Percentiles rank a stretch among this genome's conserved stretches.
These are phyloP conservation scores for Globisporangium viniferum DNA, from an alignment of 352 stramenopile species.

Conservation along the genomic window DNA sequence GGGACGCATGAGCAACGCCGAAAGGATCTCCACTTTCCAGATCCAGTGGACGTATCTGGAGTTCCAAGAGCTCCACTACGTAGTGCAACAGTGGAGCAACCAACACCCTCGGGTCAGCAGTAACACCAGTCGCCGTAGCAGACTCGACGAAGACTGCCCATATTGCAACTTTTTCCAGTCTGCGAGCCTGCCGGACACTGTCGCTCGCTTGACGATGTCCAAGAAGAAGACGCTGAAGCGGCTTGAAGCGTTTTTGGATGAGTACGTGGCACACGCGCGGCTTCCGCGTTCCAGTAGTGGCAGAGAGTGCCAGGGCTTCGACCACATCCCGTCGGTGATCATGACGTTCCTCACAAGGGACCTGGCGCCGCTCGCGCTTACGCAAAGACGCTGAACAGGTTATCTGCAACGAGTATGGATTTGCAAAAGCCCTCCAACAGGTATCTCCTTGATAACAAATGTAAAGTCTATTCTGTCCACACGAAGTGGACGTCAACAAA, in stretches of 20 bases:
- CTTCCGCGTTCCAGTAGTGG: background rate
- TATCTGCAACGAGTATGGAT: background rate
- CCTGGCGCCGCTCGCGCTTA: background rate
- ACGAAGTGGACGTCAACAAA: background rate
- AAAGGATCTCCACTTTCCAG: background rate
- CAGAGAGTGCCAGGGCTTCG: background rate
- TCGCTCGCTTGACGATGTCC: background rate
- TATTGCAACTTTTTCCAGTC: background rate
- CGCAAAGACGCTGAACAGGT: background rate
- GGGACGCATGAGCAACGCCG: background rate
- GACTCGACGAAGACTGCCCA: background rate
- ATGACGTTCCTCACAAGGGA: background rate
- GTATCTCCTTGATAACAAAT: background rate
- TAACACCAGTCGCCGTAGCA: background rate
- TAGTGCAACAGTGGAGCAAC: background rate
- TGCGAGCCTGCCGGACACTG: background rate
- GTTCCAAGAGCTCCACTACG: background rate
- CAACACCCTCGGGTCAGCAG: background rate
- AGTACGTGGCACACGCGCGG: background rate
- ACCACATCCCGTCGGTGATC: background rate
- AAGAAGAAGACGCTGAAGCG: background rate
- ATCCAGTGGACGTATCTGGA: background rate
- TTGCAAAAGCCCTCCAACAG: no score
- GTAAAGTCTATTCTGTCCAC: background rate
- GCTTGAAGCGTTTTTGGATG: background rate